Evolutionary conservation across 2,329 filamentous ascomycete genomes (phyloP).

Genomic region (Pseudonectria buxi): DNA sequence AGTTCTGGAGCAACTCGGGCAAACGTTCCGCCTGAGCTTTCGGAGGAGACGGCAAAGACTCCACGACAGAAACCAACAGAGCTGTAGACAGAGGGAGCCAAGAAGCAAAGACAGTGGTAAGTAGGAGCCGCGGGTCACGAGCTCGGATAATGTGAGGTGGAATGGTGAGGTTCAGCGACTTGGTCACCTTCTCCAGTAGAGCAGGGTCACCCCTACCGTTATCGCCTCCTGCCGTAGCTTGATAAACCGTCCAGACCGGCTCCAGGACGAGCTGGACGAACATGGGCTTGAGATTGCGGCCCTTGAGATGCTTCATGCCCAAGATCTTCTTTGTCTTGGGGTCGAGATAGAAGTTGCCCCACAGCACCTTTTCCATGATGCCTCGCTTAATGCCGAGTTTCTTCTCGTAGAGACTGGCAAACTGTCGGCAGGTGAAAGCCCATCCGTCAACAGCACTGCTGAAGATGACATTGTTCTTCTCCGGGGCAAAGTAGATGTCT

Average conservation of each 20-base stretch:
- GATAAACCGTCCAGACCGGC: constrained; percentile 92
- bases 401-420: constrained; percentile 88
- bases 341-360: constrained; percentile 95
- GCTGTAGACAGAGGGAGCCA: constrained; percentile 94
- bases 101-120: constrained; percentile 78
- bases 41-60: constrained; percentile 80
- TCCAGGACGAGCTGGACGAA: constrained; percentile 96
- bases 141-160: constrained; percentile 79
- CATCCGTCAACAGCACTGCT: constrained; percentile 97
- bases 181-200: constrained; percentile 89
- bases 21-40: constrained; percentile 73
- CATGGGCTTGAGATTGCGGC: constrained; percentile 85
- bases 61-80: constrained; percentile 85
- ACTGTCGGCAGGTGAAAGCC: constrained; percentile 95
- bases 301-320: constrained; percentile 86
- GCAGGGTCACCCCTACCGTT: constrained; percentile 75
- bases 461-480: constrained; percentile 99
- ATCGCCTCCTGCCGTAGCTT: constrained; percentile 77
- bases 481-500: constrained; percentile 94
- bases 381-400: constrained; percentile 91
- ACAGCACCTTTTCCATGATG: constrained; percentile 85
- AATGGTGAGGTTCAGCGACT: constrained; percentile 77
- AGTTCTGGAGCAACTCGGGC: constrained; percentile 69
- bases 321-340: constrained; percentile 95
- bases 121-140: constrained; percentile 72